Conservation (phyloP, 805 yeast genomes). For the Metschnikowia proteae region DNA sequence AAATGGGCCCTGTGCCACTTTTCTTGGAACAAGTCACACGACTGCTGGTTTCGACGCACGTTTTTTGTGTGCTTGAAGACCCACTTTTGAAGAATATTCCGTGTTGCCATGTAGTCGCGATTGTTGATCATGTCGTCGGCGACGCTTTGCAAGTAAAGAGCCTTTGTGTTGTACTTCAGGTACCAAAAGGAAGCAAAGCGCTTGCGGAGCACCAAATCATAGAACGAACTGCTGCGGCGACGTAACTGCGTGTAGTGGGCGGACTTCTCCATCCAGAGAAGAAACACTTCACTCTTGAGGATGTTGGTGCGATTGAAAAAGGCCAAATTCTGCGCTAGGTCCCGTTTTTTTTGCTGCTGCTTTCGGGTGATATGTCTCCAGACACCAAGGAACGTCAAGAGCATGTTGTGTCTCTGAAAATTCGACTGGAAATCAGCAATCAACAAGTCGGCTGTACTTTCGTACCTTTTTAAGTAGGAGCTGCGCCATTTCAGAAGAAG, state of each 20-base stretch:
- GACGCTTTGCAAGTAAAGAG: conserved; percentile 23
- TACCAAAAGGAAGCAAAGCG: conserved; percentile 34
- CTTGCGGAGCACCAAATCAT: conserved; percentile 16
- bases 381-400: conserved; percentile 1
- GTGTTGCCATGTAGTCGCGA: conserved; percentile 24
- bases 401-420: conserved; percentile 6
- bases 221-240: conserved; percentile 7
- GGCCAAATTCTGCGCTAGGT: conserved; percentile 7
- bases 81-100: conserved; percentile 33
- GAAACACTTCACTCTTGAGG: conserved; percentile 8
- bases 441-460: conserved; percentile 16
- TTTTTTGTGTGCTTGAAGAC: conserved; percentile 32
- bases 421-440: conserved; percentile 18
- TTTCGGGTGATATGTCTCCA: conserved; percentile 7
- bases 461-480: conserved; percentile 20
- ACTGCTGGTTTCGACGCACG: conserved; percentile 32
- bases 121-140: conserved; percentile 30
- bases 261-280: conserved; percentile 11
- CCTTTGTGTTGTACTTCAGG: conserved; percentile 25
- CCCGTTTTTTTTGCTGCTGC: background rate
- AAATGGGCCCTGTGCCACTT: conserved; percentile 29
- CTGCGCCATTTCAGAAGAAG: conserved; percentile 23
- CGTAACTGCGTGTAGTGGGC: background rate
- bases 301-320: conserved; percentile 8
- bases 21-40: conserved; percentile 30